Evolutionary conservation across 2,329 filamentous ascomycete species (phyloP).

Genomic region (Sclerotinia trifoliorum): DNA sequence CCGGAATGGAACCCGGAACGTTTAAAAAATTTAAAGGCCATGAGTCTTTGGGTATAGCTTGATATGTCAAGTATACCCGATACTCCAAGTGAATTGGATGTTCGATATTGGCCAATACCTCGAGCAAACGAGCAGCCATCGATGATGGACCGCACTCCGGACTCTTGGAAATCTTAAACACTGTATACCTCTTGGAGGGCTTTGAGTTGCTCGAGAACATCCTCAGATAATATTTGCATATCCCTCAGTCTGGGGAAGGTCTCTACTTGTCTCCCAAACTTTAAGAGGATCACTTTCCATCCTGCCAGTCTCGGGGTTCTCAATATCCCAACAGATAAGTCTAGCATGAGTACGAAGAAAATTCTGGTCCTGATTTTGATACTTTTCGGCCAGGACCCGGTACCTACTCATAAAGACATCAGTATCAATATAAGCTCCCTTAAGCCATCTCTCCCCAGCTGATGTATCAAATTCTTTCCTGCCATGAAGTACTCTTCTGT

Average conservation of each 20-base stretch:
- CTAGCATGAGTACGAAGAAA: constrained; percentile 16
- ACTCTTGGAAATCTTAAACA: background rate
- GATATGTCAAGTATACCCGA: background rate
- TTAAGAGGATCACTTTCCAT: constrained; percentile 20
- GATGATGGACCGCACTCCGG: background rate
- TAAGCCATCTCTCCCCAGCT: constrained; percentile 73
- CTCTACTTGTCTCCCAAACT: constrained; percentile 19
- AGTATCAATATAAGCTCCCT: constrained; percentile 77
- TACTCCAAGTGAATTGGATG: background rate
- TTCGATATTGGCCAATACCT: background rate
- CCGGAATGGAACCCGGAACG: background rate
- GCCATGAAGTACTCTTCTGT: constrained; percentile 81
- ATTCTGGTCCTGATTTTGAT: background rate
- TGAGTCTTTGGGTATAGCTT: too few species aligned
- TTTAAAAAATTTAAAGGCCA: background rate
- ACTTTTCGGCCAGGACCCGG: constrained; percentile 41
- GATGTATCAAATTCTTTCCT: constrained; percentile 69
- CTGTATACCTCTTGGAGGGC: background rate
- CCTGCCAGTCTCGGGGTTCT: constrained; percentile 16
- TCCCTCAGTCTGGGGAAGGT: constrained; percentile 13
- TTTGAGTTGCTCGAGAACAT: background rate
- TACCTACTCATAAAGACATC: constrained; percentile 57
- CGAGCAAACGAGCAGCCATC: background rate
- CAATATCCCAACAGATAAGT: constrained; percentile 15
- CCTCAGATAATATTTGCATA: constrained; percentile 15